A percentile compares a stretch with the other conserved stretches of the same genome.
Evolutionary conservation across 495 filamentous ascomycete genomes (phyloP).

Genomic region (Hypomontagnella submonticulosa): DNA sequence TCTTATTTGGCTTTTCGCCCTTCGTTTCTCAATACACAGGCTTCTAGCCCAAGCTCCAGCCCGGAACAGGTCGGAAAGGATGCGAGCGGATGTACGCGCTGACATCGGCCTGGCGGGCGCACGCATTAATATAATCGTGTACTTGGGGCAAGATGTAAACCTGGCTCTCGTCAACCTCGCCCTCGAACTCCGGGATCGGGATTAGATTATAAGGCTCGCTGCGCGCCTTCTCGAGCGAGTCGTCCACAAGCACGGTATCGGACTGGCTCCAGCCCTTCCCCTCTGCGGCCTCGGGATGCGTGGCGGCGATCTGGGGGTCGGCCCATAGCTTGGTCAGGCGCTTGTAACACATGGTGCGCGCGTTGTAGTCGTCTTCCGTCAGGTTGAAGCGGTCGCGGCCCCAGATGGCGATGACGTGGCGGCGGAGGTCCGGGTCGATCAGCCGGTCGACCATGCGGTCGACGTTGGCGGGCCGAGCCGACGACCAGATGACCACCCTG

Average conservation of each 20-base stretch:
- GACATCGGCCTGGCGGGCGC: constrained; percentile 56
- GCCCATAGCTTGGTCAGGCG: constrained; percentile 77
- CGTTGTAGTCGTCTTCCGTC: constrained; percentile 66
- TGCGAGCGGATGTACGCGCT: constrained; percentile 56
- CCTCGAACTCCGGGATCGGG: constrained; percentile 78
- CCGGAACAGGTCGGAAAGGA: constrained; percentile 45
- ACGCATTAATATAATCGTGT: constrained; percentile 59
- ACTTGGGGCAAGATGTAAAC: constrained; percentile 57
- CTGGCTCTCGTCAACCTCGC: constrained; percentile 48
- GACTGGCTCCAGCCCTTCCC: constrained; percentile 73
- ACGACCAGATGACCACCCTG: constrained; percentile 90
- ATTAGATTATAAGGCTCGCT: constrained; percentile 87
- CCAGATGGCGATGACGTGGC: constrained; percentile 75
- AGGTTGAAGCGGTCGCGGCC: constrained; percentile 82
- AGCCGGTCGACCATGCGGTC: constrained; percentile 65
- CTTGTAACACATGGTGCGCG: constrained; percentile 90
- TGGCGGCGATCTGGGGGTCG: constrained; percentile 59
- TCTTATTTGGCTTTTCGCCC: too few species aligned
- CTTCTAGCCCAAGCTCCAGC: neutral
- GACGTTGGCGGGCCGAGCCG: constrained; percentile 78
- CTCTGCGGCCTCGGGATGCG: constrained; percentile 56
- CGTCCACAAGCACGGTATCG: constrained; percentile 93
- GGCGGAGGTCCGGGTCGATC: constrained; percentile 56
- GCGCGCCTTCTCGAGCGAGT: constrained; percentile 78
- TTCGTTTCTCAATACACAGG: neutral